These are phyloP conservation scores for Venturia asperata DNA, from an alignment of 2,329 filamentous ascomycete species.

Conservation along the genomic window DNA sequence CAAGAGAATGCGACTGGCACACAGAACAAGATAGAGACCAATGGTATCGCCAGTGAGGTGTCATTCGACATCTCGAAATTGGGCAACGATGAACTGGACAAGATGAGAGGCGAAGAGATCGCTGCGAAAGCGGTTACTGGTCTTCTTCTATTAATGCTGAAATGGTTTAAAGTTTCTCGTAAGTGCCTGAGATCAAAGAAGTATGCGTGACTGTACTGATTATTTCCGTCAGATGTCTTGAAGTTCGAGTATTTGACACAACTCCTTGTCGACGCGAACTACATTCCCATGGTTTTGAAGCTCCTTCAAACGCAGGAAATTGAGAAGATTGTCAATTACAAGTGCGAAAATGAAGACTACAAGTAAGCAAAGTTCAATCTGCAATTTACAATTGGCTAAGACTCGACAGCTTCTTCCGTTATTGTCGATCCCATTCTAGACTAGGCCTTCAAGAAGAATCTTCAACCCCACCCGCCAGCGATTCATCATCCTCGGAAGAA, in stretches of 20 bases:
- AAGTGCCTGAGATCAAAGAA: conserved; percentile 35
- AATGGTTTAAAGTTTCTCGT: conserved; percentile 96
- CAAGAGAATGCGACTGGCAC: conserved; percentile 20
- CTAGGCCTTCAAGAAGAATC: conserved; percentile 37
- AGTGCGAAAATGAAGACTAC: conserved; percentile 72
- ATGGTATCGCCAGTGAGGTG: conserved; percentile 25
- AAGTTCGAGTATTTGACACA: conserved; percentile 97
- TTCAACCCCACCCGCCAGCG: conserved; percentile 24
- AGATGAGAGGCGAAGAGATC: conserved; percentile 75
- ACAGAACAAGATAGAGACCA: conserved; percentile 20
- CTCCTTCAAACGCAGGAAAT: conserved; percentile 92
- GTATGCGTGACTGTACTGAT: conserved; percentile 21
- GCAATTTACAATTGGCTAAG: conserved; percentile 22
- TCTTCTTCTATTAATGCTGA: conserved; percentile 76
- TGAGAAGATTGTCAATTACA: conserved; percentile 80
- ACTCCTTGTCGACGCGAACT: conserved; percentile 88
- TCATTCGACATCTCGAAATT: conserved; percentile 12
- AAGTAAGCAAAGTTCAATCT: conserved; percentile 48
- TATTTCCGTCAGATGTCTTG: conserved; percentile 59
- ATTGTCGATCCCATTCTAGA: conserved; percentile 69
- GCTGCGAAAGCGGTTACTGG: conserved; percentile 88
- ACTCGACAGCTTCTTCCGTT: conserved; percentile 70
- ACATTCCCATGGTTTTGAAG: conserved; percentile 85
- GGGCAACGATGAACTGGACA: conserved; percentile 66
- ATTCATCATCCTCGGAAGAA: conserved; percentile 30